These are phyloP conservation scores for Paraleonurus japonicus DNA, from an alignment of 257 asterid species.

Conservation along the genomic window DNA sequence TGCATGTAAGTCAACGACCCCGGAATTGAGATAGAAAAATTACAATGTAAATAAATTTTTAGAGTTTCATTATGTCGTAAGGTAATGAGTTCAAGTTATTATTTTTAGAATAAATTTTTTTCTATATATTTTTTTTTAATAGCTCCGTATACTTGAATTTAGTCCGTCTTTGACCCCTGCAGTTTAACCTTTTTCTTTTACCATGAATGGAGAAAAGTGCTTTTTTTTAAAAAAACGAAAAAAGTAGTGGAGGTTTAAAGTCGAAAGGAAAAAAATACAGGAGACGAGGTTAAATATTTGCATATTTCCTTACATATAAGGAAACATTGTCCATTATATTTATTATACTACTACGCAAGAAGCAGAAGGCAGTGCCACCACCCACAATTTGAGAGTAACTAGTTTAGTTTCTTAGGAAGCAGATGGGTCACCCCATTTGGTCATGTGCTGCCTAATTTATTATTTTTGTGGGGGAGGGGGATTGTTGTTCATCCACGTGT, in stretches of 20 bases:
- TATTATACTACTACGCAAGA: conserved; percentile 23
- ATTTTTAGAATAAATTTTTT: no score
- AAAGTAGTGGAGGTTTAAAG: no score
- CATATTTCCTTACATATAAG: not conserved
- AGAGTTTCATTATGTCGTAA: no score
- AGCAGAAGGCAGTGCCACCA: not conserved
- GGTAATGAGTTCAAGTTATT: no score
- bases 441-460: not conserved
- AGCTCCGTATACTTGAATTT: no score
- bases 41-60: no score
- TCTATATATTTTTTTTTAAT: no score
- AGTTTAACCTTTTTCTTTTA: not conserved
- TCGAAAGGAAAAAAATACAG: not conserved
- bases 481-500: not conserved
- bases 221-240: no score
- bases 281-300: not conserved
- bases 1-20: no score
- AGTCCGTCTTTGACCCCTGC: not conserved
- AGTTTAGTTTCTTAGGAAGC: not conserved
- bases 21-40: no score
- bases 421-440: conserved; percentile 2
- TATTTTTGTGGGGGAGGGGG: not conserved
- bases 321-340: not conserved
- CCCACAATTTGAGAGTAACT: not conserved
- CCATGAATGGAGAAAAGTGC: not conserved